These are phyloP conservation scores for Plasmodium adleri DNA, from an alignment of 169 alveolate species.

Conservation along the genomic window DNA sequence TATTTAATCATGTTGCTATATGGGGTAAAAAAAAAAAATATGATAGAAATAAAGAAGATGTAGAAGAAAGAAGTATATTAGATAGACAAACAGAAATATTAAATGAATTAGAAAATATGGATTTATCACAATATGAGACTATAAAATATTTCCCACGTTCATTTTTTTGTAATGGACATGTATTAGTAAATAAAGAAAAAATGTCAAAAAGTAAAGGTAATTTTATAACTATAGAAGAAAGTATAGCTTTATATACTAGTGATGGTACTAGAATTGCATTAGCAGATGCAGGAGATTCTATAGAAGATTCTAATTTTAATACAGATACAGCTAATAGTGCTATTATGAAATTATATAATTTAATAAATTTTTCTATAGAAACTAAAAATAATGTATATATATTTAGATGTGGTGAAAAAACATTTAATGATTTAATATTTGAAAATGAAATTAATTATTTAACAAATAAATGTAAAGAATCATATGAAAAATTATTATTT, in stretches of 20 bases:
- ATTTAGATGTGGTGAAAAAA: slow-evolving; percentile 76
- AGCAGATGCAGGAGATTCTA: slow-evolving; percentile 99
- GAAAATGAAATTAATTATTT: slow-evolving; percentile 88
- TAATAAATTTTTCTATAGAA: slow-evolving; percentile 82
- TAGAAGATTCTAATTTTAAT: slow-evolving; percentile 97
- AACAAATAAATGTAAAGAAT: slow-evolving; percentile 83
- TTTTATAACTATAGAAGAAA: slow-evolving; percentile 95
- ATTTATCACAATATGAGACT: slow-evolving; percentile 20
- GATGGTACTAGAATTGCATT: slow-evolving; percentile 98
- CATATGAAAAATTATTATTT: slow-evolving; percentile 86
- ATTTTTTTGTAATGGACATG: slow-evolving; percentile 98
- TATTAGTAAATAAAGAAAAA: slow-evolving; percentile 96
- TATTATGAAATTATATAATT: slow-evolving; percentile 85
- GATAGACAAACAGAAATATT: slow-evolving; percentile 71
- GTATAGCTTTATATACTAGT: slow-evolving; percentile 94
- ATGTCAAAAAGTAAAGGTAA: slow-evolving; percentile 98
- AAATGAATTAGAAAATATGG: slow-evolving; percentile 37
- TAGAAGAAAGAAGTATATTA: slow-evolving; percentile 40
- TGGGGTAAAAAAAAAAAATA: slow-evolving; percentile 90
- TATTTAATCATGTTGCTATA: slow-evolving; percentile 99
- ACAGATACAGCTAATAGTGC: slow-evolving; percentile 91
- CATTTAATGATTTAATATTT: slow-evolving; percentile 85
- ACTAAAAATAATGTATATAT: slow-evolving; percentile 81
- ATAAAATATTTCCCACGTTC: slow-evolving; percentile 92
- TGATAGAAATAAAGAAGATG: slow-evolving; percentile 17